phyloP scores from a whole-genome alignment of 1,139 yeast species.

The Pichia sp. region DNA sequence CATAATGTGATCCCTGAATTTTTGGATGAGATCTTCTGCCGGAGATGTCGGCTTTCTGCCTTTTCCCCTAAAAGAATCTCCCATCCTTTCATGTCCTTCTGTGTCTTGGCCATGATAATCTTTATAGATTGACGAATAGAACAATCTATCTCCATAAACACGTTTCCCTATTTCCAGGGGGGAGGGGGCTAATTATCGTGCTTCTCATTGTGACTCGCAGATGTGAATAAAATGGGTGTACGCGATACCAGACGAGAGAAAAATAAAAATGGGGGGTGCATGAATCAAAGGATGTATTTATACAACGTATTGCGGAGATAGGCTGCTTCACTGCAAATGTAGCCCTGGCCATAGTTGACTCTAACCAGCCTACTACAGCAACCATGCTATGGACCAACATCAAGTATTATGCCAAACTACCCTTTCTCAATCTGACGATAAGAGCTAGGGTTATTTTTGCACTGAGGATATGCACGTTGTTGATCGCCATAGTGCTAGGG shows the following conservation, averaged over 20 bases:
- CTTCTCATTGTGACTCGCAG: no score
- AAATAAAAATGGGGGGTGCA: no score
- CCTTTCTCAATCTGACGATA: constrained; percentile 13
- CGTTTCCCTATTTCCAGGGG: no score
- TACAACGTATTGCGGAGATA: no score
- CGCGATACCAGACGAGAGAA: no score
- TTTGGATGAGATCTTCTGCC: constrained; percentile 13
- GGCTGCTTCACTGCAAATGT: no score
- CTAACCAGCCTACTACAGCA: neutral
- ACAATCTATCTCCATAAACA: no score
- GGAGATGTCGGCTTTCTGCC: constrained; percentile 13
- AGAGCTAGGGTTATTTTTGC: constrained; percentile 14
- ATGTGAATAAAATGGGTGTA: no score
- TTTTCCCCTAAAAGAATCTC: constrained; percentile 19
- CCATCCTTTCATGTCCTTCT: constrained; percentile 26
- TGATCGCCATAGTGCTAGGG: constrained; percentile 7
- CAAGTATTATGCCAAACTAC: constrained; percentile 9
- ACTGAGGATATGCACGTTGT: constrained; percentile 6
- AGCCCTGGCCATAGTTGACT: no score
- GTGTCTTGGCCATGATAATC: constrained; percentile 21
- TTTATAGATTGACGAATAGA: neutral
- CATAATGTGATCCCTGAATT: constrained; percentile 19
- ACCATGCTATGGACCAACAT: constrained; percentile 10
- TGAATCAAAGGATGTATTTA: no score
- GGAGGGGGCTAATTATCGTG: no score